These are phyloP conservation scores for Sutorius australiensis DNA, from an alignment of 768 basidiomycete species.

Conservation along the genomic window DNA sequence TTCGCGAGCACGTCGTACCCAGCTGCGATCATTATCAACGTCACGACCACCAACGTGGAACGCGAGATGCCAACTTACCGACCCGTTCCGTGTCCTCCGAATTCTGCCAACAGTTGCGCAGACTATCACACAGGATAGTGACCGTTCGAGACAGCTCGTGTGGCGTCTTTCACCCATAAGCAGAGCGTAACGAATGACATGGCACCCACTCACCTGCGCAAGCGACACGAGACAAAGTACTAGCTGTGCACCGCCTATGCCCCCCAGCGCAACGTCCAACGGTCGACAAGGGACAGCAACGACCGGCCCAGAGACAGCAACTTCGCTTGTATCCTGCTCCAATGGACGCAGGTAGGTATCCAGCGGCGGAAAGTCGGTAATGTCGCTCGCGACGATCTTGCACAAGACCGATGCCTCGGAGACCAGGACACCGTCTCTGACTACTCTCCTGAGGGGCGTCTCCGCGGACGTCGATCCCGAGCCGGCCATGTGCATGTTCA, in stretches of 20 bases:
- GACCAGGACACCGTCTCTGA: constrained; percentile 41
- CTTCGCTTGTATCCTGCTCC: not conserved
- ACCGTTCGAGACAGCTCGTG: constrained; percentile 76
- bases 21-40: constrained; percentile 40
- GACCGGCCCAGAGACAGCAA: constrained; percentile 46
- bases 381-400: constrained; percentile 32
- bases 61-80: constrained; percentile 46
- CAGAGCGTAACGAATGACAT: not conserved
- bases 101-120: constrained; percentile 87
- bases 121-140: constrained; percentile 67
- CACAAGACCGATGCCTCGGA: constrained; percentile 40
- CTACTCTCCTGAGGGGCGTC: constrained; percentile 34
- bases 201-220: constrained; percentile 49
- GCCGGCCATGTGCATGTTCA: constrained; percentile 72
- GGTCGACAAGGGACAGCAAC: constrained; percentile 56
- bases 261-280: constrained; percentile 75
- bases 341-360: not conserved
- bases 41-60: not conserved
- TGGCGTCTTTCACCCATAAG: constrained; percentile 45
- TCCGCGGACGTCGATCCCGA: constrained; percentile 42
- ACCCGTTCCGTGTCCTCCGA: constrained; percentile 92
- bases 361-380: constrained; percentile 12
- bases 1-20: constrained; percentile 85
- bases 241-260: constrained; percentile 77
- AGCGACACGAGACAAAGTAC: constrained; percentile 71